Conservation (phyloP, 805 yeast genomes). For the Kuraishia floccosa region DNA sequence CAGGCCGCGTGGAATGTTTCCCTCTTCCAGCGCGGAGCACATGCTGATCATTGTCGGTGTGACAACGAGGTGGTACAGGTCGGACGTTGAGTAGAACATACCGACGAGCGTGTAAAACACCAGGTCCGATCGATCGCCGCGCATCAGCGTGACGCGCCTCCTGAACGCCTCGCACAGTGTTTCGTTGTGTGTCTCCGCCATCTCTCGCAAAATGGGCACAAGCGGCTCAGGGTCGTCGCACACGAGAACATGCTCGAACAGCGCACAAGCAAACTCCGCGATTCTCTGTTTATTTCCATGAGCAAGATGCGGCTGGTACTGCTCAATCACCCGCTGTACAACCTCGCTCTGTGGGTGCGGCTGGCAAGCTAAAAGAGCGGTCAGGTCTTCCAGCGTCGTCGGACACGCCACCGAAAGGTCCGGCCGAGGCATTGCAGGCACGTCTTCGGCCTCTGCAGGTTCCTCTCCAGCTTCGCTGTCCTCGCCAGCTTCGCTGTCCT, state of each 20-base stretch:
- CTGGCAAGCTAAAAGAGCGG: conserved; percentile 28
- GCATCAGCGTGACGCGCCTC: conserved; percentile 41
- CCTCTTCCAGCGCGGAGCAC: conserved; percentile 51
- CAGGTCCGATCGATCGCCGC: conserved; percentile 42
- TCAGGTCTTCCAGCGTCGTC: conserved; percentile 28
- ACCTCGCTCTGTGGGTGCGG: no score
- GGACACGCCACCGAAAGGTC: conserved; percentile 33
- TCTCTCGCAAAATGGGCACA: conserved; percentile 34
- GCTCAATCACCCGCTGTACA: conserved; percentile 43
- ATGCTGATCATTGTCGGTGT: conserved; percentile 74
- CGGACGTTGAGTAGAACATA: conserved; percentile 81
- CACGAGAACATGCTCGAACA: conserved; percentile 51
- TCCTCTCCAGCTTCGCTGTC: conserved; percentile 19
- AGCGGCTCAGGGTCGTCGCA: conserved; percentile 28
- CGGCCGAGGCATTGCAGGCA: conserved; percentile 1
- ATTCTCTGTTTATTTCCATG: conserved; percentile 73
- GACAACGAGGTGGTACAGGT: conserved; percentile 83
- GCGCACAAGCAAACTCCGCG: conserved; percentile 47
- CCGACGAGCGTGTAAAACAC: conserved; percentile 66
- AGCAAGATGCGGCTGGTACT: conserved; percentile 67
- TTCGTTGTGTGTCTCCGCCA: conserved; percentile 52
- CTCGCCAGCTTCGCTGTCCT: conserved; percentile 27
- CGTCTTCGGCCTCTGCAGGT: conserved; percentile 13
- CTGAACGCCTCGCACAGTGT: conserved; percentile 54
- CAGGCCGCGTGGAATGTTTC: conserved; percentile 42